These are phyloP conservation scores for Nidularia pulvinata DNA, from an alignment of 768 basidiomycete genomes.

Conservation along the genomic window DNA sequence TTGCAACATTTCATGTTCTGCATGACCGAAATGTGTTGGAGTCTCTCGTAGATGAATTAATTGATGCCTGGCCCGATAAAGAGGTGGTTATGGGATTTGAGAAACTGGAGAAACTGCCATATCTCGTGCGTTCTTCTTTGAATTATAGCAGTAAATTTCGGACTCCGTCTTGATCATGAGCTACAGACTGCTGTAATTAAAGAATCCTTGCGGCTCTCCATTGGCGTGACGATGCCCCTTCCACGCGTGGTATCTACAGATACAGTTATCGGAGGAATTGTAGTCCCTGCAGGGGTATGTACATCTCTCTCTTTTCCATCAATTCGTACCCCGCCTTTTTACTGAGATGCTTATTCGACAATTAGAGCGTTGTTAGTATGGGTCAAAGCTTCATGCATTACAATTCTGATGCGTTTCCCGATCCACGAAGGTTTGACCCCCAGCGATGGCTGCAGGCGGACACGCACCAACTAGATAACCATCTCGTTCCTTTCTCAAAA, in stretches of 20 bases:
- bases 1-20: constrained; percentile 34
- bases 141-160: not conserved
- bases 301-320: not conserved
- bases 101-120: constrained; percentile 41
- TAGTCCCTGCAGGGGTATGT: constrained; percentile 35
- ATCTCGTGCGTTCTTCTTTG: constrained; percentile 29
- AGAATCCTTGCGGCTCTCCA: constrained; percentile 39
- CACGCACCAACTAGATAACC: constrained; percentile 32
- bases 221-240: constrained; percentile 33
- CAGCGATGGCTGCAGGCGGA: constrained; percentile 39
- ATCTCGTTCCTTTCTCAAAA: constrained; percentile 40
- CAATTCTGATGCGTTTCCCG: constrained; percentile 35
- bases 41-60: constrained; percentile 26
- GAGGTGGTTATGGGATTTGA: constrained; percentile 25
- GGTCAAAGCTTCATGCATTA: constrained; percentile 34
- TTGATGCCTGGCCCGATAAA: constrained; percentile 39
- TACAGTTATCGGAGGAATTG: constrained; percentile 26
- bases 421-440: constrained; percentile 35
- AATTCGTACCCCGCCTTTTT: too few species aligned
- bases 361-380: constrained; percentile 38
- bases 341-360: too few species aligned
- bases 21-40: constrained; percentile 21
- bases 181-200: constrained; percentile 46
- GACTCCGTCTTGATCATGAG: not conserved
- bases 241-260: constrained; percentile 34